phyloP scores from a whole-genome alignment of 2,329 filamentous ascomycete genomes.

The Penicillium sp. region DNA sequence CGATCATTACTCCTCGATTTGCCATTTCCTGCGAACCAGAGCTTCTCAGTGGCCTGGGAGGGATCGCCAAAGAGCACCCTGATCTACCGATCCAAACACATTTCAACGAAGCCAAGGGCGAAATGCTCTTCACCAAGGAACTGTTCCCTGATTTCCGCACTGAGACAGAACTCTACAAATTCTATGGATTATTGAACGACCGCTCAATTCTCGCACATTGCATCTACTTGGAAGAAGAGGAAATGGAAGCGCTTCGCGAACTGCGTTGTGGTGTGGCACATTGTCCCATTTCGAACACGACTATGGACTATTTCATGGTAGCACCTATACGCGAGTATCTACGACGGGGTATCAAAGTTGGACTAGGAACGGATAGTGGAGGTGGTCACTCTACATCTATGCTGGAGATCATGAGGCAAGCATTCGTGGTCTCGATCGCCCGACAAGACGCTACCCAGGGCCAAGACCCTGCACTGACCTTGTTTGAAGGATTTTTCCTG shows the following conservation, averaged over 20 bases:
- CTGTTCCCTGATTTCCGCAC: slow-evolving; percentile 59
- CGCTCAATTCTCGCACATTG: slow-evolving; percentile 67
- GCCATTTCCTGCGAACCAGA: slow-evolving; percentile 61
- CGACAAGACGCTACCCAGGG: slow-evolving; percentile 35
- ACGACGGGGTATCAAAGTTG: slow-evolving; percentile 61
- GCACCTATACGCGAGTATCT: slow-evolving; percentile 61
- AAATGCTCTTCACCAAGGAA: slow-evolving; percentile 56
- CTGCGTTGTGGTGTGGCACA: slow-evolving; percentile 63
- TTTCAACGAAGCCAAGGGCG: slow-evolving; percentile 65
- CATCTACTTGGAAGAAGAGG: slow-evolving; percentile 61
- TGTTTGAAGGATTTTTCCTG: slow-evolving; percentile 60
- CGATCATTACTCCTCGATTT: slow-evolving; percentile 61
- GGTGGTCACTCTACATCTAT: slow-evolving; percentile 64
- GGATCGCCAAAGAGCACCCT: slow-evolving; percentile 51
- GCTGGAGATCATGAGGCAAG: slow-evolving; percentile 46
- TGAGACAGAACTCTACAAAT: slow-evolving; percentile 62
- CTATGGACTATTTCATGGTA: slow-evolving; percentile 59
- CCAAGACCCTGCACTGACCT: slow-evolving; percentile 47
- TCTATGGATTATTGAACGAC: slow-evolving; percentile 55
- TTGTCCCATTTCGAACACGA: slow-evolving; percentile 66
- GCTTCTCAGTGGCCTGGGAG: slow-evolving; percentile 58
- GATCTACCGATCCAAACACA: slow-evolving; percentile 64
- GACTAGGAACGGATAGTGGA: slow-evolving; percentile 65
- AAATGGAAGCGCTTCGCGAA: slow-evolving; percentile 50
- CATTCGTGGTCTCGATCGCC: slow-evolving; percentile 53